Conservation (phyloP, 805 yeast genomes). For the Teunomyces kruisii region DNA sequence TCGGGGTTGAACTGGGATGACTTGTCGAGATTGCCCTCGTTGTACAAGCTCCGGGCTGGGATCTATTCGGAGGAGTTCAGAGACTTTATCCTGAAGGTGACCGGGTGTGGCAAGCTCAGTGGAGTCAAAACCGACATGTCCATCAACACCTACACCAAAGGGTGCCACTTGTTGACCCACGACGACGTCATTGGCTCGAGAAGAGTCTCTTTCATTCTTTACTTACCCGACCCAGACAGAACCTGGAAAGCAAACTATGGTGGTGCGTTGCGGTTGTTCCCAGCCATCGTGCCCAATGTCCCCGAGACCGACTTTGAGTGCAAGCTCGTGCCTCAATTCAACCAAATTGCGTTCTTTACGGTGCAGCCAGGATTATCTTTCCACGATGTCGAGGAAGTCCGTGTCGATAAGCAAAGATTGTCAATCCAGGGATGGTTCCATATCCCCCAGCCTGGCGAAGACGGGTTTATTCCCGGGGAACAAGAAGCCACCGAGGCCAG, state of each 20-base stretch:
- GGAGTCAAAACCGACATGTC: constrained; percentile 93
- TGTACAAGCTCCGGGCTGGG: constrained; percentile 80
- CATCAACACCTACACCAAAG: constrained; percentile 84
- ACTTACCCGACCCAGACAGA: constrained; percentile 88
- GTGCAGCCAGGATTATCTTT: constrained; percentile 96
- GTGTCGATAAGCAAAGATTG: constrained; percentile 83
- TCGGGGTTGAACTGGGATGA: constrained; percentile 83
- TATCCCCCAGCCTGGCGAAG: constrained; percentile 91
- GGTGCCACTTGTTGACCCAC: constrained; percentile 92
- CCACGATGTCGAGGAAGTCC: constrained; percentile 97
- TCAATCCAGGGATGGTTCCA: constrained; percentile 99
- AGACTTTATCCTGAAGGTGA: constrained; percentile 69
- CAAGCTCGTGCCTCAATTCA: constrained; percentile 86
- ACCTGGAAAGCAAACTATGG: constrained; percentile 92
- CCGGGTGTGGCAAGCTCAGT: constrained; percentile 85
- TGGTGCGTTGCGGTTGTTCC: constrained; percentile 85
- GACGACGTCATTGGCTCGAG: constrained; percentile 98
- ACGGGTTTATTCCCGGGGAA: constrained; percentile 79
- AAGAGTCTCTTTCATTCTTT: constrained; percentile 87
- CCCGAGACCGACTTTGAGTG: constrained; percentile 75
- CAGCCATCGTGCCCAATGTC: constrained; percentile 83
- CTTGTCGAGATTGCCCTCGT: constrained; percentile 65
- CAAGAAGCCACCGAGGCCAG: constrained; percentile 73
- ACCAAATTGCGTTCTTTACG: constrained; percentile 92
- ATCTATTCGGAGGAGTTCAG: constrained; percentile 85